These are phyloP conservation scores for Pulveroboletus sp. DNA, from an alignment of 768 basidiomycete genomes.

Conservation along the genomic window DNA sequence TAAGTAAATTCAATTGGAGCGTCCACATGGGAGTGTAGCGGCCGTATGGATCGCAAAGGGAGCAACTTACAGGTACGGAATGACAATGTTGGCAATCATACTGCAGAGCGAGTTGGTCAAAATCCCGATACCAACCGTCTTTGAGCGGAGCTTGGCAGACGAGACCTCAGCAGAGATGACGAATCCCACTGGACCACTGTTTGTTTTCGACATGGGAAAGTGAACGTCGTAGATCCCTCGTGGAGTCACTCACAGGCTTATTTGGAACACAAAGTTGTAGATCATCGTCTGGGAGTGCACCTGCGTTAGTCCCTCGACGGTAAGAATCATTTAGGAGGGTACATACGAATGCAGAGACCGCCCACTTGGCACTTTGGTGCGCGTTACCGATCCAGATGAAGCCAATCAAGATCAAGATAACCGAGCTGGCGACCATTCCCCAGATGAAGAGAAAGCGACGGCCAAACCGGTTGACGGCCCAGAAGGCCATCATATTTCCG, in stretches of 20 bases:
- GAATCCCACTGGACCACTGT: slow-evolving; percentile 25
- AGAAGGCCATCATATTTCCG: slow-evolving; percentile 26
- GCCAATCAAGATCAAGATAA: slow-evolving; percentile 23
- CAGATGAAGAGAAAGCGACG: slow-evolving; percentile 27
- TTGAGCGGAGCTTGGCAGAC: slow-evolving; percentile 28
- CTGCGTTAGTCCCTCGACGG: background rate
- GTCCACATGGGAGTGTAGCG: background rate
- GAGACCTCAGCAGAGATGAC: slow-evolving; percentile 29
- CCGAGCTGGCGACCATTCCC: slow-evolving; percentile 22
- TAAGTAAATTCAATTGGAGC: background rate
- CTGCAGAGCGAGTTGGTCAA: slow-evolving; percentile 23
- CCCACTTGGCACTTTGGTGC: slow-evolving; percentile 17
- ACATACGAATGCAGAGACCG: slow-evolving; percentile 22
- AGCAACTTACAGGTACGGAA: slow-evolving; percentile 25
- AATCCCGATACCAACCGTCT: slow-evolving; percentile 26
- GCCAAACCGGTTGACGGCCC: slow-evolving; percentile 20
- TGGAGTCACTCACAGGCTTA: slow-evolving; percentile 18
- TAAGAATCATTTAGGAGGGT: background rate
- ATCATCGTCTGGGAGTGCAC: slow-evolving; percentile 19
- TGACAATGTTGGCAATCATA: slow-evolving; percentile 23
- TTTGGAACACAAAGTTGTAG: slow-evolving; percentile 29
- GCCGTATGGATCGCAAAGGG: too few species aligned
- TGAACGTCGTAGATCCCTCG: background rate
- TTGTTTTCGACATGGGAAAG: background rate
- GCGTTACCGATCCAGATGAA: slow-evolving; percentile 23